These are phyloP conservation scores for Claviceps maximensis DNA, from an alignment of 2,329 filamentous ascomycete species.

Conservation along the genomic window DNA sequence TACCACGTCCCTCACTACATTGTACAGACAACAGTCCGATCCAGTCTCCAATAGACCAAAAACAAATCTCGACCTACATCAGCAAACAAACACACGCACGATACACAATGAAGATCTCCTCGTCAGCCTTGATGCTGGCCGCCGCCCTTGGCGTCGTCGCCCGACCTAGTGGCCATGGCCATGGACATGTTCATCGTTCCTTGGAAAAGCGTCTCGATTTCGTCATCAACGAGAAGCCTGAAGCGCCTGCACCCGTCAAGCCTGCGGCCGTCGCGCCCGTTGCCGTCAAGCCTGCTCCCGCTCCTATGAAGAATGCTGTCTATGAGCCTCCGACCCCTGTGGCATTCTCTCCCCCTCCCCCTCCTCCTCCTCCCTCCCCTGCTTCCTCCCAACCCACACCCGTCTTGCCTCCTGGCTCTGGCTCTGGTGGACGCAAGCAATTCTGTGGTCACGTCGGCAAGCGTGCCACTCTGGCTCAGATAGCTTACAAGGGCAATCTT, in stretches of 20 bases:
- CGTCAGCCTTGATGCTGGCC: conserved; percentile 23
- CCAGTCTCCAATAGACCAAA: not conserved
- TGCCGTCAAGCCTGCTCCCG: conserved; percentile 5
- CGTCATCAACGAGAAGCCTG: conserved; percentile 20
- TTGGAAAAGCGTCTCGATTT: conserved; percentile 19
- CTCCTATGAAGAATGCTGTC: not conserved
- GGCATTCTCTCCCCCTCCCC: not conserved
- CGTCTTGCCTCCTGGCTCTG: conserved; percentile 9
- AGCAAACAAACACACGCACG: not conserved
- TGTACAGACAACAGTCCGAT: conserved; percentile 2
- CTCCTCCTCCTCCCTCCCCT: not conserved
- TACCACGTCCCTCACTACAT: not conserved
- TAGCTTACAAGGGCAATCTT: conserved; percentile 34
- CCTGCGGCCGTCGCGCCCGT: too few relatives aligned
- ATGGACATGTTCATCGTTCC: conserved; percentile 22
- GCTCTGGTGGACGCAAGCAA: conserved; percentile 10
- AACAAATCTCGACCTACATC: not conserved
- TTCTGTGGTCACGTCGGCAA: conserved; percentile 28
- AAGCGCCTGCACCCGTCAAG: conserved; percentile 12
- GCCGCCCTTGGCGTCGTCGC: conserved; percentile 29
- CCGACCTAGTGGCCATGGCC: conserved; percentile 26
- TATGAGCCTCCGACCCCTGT: not conserved
- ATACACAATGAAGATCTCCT: conserved; percentile 28
- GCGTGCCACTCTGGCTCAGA: conserved; percentile 32
- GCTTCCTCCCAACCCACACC: too few relatives aligned